Evolutionary conservation across 2,329 filamentous ascomycete species (phyloP).

Genomic region (Pseudocercospora musae): DNA sequence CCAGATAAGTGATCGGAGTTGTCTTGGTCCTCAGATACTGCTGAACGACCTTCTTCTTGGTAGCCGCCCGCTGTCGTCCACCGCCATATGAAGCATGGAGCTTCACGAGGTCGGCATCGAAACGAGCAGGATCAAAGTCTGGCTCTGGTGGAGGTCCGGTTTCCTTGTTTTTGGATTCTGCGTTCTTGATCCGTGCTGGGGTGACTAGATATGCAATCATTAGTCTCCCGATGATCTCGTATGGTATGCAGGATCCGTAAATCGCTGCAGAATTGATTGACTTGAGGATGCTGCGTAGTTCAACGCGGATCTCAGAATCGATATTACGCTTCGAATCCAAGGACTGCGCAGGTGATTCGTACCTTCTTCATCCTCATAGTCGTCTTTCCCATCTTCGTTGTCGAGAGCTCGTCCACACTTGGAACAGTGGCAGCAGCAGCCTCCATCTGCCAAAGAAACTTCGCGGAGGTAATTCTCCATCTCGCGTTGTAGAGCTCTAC

Average conservation of each 20-base stretch:
- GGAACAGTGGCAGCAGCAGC: background rate
- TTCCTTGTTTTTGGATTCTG: background rate
- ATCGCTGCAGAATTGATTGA: too few relatives aligned
- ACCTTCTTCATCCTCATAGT: background rate
- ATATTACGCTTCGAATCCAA: background rate
- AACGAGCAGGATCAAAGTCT: background rate
- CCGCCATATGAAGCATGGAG: background rate
- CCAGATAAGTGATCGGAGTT: too few relatives aligned
- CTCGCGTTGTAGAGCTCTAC: background rate
- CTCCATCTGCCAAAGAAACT: background rate
- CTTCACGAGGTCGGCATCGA: background rate
- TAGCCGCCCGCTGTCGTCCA: background rate
- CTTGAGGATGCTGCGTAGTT: too few relatives aligned
- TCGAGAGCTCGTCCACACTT: background rate
- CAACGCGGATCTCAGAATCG: background rate
- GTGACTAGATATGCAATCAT: background rate
- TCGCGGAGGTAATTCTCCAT: background rate
- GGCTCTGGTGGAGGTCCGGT: background rate
- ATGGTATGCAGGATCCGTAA: too few relatives aligned
- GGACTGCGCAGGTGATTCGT: background rate
- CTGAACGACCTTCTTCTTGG: too few relatives aligned
- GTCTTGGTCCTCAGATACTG: too few relatives aligned
- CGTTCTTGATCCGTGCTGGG: background rate
- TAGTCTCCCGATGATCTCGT: too few relatives aligned
- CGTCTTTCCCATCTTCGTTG: background rate